A percentile compares a stretch with the other conserved stretches of the same genome.
Evolutionary conservation across 306 rosid genomes (phyloP).

Genomic region (Comarum palustre): DNA sequence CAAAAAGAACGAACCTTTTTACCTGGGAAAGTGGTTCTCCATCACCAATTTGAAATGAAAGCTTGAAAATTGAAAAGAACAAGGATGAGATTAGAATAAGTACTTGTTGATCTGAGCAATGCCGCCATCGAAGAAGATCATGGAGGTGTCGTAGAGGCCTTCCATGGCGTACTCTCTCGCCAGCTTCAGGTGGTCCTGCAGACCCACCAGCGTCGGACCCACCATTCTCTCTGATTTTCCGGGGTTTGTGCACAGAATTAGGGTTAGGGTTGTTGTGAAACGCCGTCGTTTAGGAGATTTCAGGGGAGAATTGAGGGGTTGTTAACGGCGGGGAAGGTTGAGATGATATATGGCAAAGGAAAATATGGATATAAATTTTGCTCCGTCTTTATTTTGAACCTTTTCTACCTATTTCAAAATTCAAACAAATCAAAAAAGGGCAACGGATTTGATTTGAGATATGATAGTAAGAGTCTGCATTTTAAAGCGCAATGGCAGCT

Average conservation of each 20-base stretch:
- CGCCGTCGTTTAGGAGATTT: neutral
- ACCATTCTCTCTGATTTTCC: conserved; percentile 36
- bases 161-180: conserved; percentile 96
- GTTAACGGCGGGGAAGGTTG: neutral
- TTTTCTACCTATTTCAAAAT: too few species aligned
- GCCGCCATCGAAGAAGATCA: conserved; percentile 94
- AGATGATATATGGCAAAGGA: neutral
- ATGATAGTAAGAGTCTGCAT: too few species aligned
- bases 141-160: conserved; percentile 84
- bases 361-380: neutral
- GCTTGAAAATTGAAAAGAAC: neutral
- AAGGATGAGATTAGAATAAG: neutral
- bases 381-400: neutral
- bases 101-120: conserved; percentile 99
- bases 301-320: neutral
- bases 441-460: too few species aligned
- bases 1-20: neutral
- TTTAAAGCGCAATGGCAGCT: too few species aligned
- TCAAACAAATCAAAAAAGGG: too few species aligned
- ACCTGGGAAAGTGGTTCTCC: neutral
- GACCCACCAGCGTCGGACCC: conserved; percentile 60
- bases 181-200: conserved; percentile 87
- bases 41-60: neutral
- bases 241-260: neutral
- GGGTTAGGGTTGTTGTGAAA: conserved; percentile 4